Base-by-base conservation (phyloP, 768 basidiomycete genomes). In the Butyriboletus loyo region DNA sequence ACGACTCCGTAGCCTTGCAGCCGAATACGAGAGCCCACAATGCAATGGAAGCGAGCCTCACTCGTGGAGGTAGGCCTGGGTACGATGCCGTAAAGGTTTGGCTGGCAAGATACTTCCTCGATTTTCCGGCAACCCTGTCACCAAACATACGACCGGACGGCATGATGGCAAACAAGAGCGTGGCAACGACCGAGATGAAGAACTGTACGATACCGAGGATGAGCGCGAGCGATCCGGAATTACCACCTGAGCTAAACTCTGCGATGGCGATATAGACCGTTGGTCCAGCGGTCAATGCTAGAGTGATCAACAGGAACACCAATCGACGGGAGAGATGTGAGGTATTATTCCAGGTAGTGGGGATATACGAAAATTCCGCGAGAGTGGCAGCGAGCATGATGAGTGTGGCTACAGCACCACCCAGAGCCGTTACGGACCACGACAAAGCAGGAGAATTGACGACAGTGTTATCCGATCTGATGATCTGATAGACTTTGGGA, bases 71-170 rank as follows among this genome's bases (percentile, higher is more conserved):
- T 30, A 98, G 75, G 5, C 75, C 58, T 0, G 93, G 95, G 70
- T 99, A 99, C 52, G 89, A 90, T 0, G 96, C 97, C 0, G 97
- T 98, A 74, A 99, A 98, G 0, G 97, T 98, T 69, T 99, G 97
- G 57, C 87, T 94, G 8, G 97, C 97, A 40, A 99, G 88, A 69
- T 99, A 98, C 67, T 99, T 99, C 58, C 97, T 78, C 14, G 86
- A 87, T 74, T 96, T 98, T 46, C 96, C 89, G 0, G 89, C 92
- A 0, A 99, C 97, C 49, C 96, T 84, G 69, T 99, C 97, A 30
- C 97, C 97, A 65, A 99, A 99, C 93, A 98, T 98, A 19, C 96
- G 85, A 0, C 94, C 97, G 1, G 94, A 97, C 0, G 97, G 97
- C 73, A 99, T 83, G 65, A 92, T 78, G 24, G 91, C 83, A 68